Percentiles rank a stretch among this genome's conserved stretches.
Evolutionary conservation across 2,329 filamentous ascomycete genomes (phyloP).

Genomic region (Xylaria sp.): DNA sequence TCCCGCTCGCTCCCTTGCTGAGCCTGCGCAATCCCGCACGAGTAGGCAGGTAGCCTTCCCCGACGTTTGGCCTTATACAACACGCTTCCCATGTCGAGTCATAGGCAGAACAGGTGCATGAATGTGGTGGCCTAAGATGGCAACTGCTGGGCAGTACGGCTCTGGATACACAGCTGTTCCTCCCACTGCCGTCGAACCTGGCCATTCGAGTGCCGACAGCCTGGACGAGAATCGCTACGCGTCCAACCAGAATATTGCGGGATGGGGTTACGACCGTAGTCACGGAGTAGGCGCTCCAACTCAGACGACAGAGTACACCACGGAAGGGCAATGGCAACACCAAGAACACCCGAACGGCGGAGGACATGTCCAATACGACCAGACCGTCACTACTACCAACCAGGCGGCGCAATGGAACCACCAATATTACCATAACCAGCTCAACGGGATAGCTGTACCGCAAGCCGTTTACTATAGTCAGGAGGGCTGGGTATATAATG

Average conservation of each 20-base stretch:
- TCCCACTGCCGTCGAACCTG: slow-evolving; percentile 23
- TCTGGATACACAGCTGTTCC: slow-evolving; percentile 34
- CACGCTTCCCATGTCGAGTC: slow-evolving; percentile 32
- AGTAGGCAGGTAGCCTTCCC: slow-evolving; percentile 6
- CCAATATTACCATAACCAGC: slow-evolving; percentile 16
- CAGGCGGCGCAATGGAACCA: slow-evolving; percentile 25
- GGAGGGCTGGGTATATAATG: slow-evolving; percentile 24
- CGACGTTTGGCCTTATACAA: slow-evolving; percentile 7
- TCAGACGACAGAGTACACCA: slow-evolving; percentile 20
- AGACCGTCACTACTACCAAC: slow-evolving; percentile 1
- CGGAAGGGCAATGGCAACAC: slow-evolving; percentile 29
- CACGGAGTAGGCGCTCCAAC: slow-evolving; percentile 1
- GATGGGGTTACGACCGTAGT: slow-evolving; percentile 23
- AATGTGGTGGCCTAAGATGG: slow-evolving; percentile 39
- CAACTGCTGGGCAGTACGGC: slow-evolving; percentile 33
- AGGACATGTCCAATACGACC: slow-evolving; percentile 12
- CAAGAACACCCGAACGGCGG: slow-evolving; percentile 3
- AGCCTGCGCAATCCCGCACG: slow-evolving; percentile 16
- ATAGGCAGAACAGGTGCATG: slow-evolving; percentile 25
- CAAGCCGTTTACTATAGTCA: slow-evolving; percentile 30
- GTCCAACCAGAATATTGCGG: slow-evolving; percentile 15
- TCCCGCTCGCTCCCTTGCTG: slow-evolving; percentile 25
- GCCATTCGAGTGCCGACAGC: slow-evolving; percentile 14
- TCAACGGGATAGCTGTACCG: slow-evolving; percentile 27
- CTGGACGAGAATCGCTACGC: slow-evolving; percentile 30